These are phyloP conservation scores for Pseudogymnoascus sp. DNA, from an alignment of 2,329 filamentous ascomycete species.

Conservation along the genomic window DNA sequence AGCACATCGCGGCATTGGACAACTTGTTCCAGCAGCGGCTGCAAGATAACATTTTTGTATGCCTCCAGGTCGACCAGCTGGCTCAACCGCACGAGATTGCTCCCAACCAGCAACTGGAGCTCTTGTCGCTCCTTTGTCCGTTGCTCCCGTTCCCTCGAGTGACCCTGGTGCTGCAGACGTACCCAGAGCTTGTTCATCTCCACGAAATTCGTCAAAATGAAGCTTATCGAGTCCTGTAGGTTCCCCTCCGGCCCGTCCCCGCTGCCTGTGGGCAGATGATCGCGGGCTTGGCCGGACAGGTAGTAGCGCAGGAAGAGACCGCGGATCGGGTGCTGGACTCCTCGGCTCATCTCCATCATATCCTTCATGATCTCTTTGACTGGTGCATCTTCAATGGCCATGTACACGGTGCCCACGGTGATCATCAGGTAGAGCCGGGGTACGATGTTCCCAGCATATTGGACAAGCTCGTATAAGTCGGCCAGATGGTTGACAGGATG, in stretches of 20 bases:
- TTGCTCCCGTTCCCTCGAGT: constrained; percentile 88
- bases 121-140: constrained; percentile 91
- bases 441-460: constrained; percentile 97
- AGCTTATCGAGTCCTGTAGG: constrained; percentile 94
- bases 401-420: constrained; percentile 97
- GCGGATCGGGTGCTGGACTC: constrained; percentile 92
- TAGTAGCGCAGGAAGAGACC: constrained; percentile 95
- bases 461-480: constrained; percentile 94
- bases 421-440: constrained; percentile 98
- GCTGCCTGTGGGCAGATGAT: constrained; percentile 71
- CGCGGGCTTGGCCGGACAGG: constrained; percentile 86
- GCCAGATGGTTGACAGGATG: constrained; percentile 97
- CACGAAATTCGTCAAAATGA: constrained; percentile 96
- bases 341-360: constrained; percentile 99
- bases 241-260: constrained; percentile 92
- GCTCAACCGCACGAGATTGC: constrained; percentile 89
- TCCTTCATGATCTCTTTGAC: constrained; percentile 99
- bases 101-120: constrained; percentile 88
- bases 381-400: constrained; percentile 94
- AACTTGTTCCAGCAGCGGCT: constrained; percentile 86
- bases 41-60: constrained; percentile 85
- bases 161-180: constrained; percentile 90
- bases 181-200: constrained; percentile 99
- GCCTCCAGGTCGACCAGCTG: constrained; percentile 91
- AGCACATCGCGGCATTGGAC: constrained; percentile 96